Percentiles rank a stretch among this genome's conserved stretches.
Conservation (phyloP, 345 rosid genomes). For the Euphorbia lathyris region DNA sequence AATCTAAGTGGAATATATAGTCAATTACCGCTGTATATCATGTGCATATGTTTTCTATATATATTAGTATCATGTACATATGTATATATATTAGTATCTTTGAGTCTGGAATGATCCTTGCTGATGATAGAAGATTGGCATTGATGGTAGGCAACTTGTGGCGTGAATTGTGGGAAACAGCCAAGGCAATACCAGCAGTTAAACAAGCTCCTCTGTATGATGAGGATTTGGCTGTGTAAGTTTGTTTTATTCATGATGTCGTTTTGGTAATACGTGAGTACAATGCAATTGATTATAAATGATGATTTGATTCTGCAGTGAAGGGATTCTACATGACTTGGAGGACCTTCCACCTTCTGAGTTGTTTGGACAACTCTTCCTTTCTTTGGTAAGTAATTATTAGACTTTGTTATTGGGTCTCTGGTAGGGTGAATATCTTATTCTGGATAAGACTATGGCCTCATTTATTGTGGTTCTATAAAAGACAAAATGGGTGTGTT, state of each 20-base stretch:
- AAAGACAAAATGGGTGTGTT: not conserved
- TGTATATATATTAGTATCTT: not conserved
- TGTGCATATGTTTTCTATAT: not conserved
- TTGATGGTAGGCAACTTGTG: slow-evolving; percentile 76
- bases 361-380: slow-evolving; percentile 77
- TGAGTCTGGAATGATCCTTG: not conserved
- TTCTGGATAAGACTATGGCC: not conserved
- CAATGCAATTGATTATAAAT: slow-evolving; percentile 9
- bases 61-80: too few relatives aligned
- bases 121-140: slow-evolving; percentile 19
- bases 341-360: slow-evolving; percentile 70
- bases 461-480: not conserved
- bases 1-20: not conserved
- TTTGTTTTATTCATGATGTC: slow-evolving; percentile 18
- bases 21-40: not conserved
- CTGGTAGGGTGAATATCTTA: not conserved
- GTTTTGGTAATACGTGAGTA: slow-evolving; percentile 1
- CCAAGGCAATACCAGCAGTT: slow-evolving; percentile 86
- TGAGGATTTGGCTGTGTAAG: slow-evolving; percentile 96
- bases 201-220: slow-evolving; percentile 89
- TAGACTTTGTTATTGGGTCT: not conserved
- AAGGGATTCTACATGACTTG: slow-evolving; percentile 71
- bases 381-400: slow-evolving; percentile 65
- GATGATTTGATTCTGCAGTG: slow-evolving; percentile 46
- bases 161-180: slow-evolving; percentile 92